Evolutionary conservation across 441 rosid genomes (phyloP).

Genomic region (Pelargonium fulgidum): DNA sequence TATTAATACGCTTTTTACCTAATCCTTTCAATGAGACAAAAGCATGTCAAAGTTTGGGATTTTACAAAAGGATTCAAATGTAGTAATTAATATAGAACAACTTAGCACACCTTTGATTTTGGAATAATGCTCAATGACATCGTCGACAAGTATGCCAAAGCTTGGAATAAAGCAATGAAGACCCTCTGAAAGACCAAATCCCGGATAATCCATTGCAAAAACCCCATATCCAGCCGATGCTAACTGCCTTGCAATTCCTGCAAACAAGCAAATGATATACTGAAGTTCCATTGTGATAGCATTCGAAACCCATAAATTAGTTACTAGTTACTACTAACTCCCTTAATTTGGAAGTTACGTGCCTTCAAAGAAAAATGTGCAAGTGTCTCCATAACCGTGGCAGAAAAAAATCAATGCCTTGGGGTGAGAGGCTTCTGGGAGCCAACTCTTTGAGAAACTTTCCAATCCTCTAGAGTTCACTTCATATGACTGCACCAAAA

Average conservation of each 20-base stretch:
- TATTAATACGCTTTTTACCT: not conserved
- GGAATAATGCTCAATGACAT: slow-evolving; percentile 66
- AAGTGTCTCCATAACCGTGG: slow-evolving; percentile 96
- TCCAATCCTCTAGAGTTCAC: slow-evolving; percentile 78
- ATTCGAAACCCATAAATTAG: slow-evolving; percentile 8
- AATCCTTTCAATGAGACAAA: not conserved
- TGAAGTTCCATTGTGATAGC: slow-evolving; percentile 8
- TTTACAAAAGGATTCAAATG: not conserved
- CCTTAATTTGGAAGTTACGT: slow-evolving; percentile 23
- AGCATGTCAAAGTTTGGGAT: not conserved
- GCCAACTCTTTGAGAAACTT: slow-evolving; percentile 82
- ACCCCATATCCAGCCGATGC: slow-evolving; percentile 75
- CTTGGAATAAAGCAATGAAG: slow-evolving; percentile 66
- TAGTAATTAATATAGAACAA: not conserved
- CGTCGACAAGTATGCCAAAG: slow-evolving; percentile 66
- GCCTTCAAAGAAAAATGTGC: slow-evolving; percentile 94
- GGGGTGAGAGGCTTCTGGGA: slow-evolving; percentile 54
- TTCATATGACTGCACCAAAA: slow-evolving; percentile 45
- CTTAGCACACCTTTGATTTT: slow-evolving; percentile 50
- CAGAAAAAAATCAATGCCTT: slow-evolving; percentile 76
- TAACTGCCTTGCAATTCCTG: slow-evolving; percentile 50
- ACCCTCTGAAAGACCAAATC: slow-evolving; percentile 87
- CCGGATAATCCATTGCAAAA: slow-evolving; percentile 93
- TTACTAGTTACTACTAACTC: slow-evolving; percentile 9
- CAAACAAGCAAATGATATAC: slow-evolving; percentile 12